phyloP scores from a whole-genome alignment of 192 early-diverging fungal genomes.

The Coemansia sp. region DNA sequence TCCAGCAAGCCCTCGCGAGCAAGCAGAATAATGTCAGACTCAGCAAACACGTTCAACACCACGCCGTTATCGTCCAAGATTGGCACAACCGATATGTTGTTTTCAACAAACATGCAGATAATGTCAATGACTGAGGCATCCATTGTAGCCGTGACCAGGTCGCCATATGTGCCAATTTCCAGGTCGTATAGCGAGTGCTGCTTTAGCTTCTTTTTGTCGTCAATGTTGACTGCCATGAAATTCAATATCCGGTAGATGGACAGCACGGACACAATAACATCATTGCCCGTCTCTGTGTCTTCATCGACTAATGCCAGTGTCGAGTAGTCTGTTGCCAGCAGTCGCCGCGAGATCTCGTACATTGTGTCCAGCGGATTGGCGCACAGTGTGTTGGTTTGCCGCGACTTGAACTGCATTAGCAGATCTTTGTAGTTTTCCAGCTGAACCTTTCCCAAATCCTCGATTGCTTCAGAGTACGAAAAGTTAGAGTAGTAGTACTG shows the following conservation, averaged over 20 bases:
- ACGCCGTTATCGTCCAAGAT: slow-evolving; percentile 84
- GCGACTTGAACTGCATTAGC: slow-evolving; percentile 49
- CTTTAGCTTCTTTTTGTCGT: slow-evolving; percentile 62
- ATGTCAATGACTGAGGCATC: slow-evolving; percentile 84
- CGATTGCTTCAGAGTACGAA: slow-evolving; percentile 76
- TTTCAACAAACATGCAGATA: slow-evolving; percentile 88
- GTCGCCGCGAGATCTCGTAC: slow-evolving; percentile 78
- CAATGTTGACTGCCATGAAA: slow-evolving; percentile 82
- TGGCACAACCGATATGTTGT: slow-evolving; percentile 88
- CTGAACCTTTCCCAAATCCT: slow-evolving; percentile 75
- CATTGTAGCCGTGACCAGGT: slow-evolving; percentile 77
- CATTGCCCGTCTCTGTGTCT: slow-evolving; percentile 67
- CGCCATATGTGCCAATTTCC: slow-evolving; percentile 84
- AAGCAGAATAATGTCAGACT: slow-evolving; percentile 91
- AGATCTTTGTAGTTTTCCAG: slow-evolving; percentile 55
- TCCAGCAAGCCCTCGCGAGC: slow-evolving; percentile 54
- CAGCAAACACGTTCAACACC: slow-evolving; percentile 94
- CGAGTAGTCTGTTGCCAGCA: slow-evolving; percentile 82
- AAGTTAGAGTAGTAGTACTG: slow-evolving; percentile 86
- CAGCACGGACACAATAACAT: slow-evolving; percentile 90
- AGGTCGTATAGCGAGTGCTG: slow-evolving; percentile 71
- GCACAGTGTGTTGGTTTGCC: slow-evolving; percentile 61
- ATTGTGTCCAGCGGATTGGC: slow-evolving; percentile 84
- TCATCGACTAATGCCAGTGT: slow-evolving; percentile 87
- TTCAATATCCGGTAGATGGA: slow-evolving; percentile 86